Conservation (phyloP, 805 yeast species). For the Priceomyces haplophilus region DNA sequence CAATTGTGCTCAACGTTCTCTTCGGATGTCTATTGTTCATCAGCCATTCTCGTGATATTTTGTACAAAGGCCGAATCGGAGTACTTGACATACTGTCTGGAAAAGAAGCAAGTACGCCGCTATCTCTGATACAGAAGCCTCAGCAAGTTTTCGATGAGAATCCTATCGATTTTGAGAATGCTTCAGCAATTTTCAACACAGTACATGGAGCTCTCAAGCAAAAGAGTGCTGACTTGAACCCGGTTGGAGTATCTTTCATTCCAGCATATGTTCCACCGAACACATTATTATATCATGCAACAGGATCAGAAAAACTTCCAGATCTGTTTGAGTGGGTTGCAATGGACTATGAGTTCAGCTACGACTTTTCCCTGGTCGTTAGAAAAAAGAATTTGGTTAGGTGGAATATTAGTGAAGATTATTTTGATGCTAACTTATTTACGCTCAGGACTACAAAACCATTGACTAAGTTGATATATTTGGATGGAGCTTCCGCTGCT, state of each 20-base stretch:
- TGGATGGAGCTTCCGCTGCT: slow-evolving; percentile 74
- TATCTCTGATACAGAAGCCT: background rate
- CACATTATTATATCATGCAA: slow-evolving; percentile 56
- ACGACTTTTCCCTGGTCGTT: slow-evolving; percentile 38
- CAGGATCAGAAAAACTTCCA: slow-evolving; percentile 41
- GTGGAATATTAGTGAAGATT: background rate
- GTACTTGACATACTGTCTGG: background rate
- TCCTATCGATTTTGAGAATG: slow-evolving; percentile 54
- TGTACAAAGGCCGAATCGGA: background rate
- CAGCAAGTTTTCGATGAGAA: slow-evolving; percentile 32
- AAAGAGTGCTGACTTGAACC: slow-evolving; percentile 49
- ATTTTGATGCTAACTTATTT: slow-evolving; percentile 21
- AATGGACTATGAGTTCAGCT: slow-evolving; percentile 60
- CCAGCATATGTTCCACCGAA: slow-evolving; percentile 63
- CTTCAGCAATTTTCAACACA: slow-evolving; percentile 55
- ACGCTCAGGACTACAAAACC: slow-evolving; percentile 50
- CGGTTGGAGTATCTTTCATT: slow-evolving; percentile 55
- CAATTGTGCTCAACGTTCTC: background rate
- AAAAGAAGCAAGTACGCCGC: background rate
- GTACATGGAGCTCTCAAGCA: slow-evolving; percentile 52
- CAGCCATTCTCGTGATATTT: background rate
- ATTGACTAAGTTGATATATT: slow-evolving; percentile 44
- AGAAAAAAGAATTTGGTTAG: slow-evolving; percentile 1
- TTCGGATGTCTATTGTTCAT: background rate
- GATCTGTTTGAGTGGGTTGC: slow-evolving; percentile 59